These are phyloP conservation scores for Pseudodiploospora longispora DNA, from an alignment of 2,329 filamentous ascomycete species.

Conservation along the genomic window DNA sequence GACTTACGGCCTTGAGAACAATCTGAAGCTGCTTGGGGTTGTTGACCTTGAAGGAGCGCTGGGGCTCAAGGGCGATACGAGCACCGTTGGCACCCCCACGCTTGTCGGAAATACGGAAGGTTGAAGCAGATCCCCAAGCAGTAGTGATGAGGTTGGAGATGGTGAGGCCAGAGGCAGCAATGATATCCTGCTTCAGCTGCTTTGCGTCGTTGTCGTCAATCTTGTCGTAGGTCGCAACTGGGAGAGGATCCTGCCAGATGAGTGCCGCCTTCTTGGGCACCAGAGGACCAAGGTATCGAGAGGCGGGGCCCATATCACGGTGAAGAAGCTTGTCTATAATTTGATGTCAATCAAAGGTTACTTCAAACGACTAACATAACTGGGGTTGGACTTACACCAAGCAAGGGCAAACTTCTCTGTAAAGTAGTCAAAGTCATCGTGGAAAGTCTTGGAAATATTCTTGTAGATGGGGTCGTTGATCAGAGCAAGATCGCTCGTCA, in stretches of 20 bases:
- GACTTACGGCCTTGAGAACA: slow-evolving; percentile 40
- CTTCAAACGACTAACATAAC: too few relatives aligned
- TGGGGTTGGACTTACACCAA: slow-evolving; percentile 47
- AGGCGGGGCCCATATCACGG: slow-evolving; percentile 65
- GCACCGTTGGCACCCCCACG: slow-evolving; percentile 73
- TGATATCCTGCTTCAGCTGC: slow-evolving; percentile 59
- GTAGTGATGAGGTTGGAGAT: slow-evolving; percentile 53
- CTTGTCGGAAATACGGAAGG: slow-evolving; percentile 69
- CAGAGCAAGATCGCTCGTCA: slow-evolving; percentile 65
- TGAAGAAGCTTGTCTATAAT: slow-evolving; percentile 57
- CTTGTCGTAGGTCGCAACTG: slow-evolving; percentile 44
- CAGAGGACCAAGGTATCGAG: slow-evolving; percentile 66
- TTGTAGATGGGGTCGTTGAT: slow-evolving; percentile 63
- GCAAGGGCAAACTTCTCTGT: slow-evolving; percentile 60
- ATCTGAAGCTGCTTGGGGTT: slow-evolving; percentile 57
- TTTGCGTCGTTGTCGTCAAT: slow-evolving; percentile 53
- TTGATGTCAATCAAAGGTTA: neutral
- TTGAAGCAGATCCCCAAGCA: slow-evolving; percentile 62
- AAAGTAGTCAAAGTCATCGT: slow-evolving; percentile 59
- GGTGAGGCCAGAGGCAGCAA: slow-evolving; percentile 47
- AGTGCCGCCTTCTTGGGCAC: slow-evolving; percentile 54
- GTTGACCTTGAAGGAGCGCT: slow-evolving; percentile 65
- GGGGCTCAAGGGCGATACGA: slow-evolving; percentile 64
- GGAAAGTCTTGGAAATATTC: slow-evolving; percentile 64
- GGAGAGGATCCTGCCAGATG: slow-evolving; percentile 67